Base-by-base conservation (phyloP, 345 rosid species). In the Populus deltoides region DNA sequence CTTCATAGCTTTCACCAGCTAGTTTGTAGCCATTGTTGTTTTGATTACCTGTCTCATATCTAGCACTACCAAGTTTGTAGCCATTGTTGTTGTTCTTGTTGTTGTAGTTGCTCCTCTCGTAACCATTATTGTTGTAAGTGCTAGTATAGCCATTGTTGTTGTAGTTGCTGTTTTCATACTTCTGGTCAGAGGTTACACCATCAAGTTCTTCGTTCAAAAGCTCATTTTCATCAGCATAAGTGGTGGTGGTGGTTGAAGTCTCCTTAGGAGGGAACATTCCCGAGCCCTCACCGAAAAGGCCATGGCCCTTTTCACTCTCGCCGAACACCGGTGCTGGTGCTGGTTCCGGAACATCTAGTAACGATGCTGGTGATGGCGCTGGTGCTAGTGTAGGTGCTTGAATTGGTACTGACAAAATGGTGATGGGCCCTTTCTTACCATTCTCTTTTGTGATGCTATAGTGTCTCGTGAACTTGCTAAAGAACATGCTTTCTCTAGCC, bases 401-500 rank as follows among this genome's bases (percentile, higher is more conserved):
- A 15, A 76, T 41, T 18, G 78, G 82, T 1, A 79, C 80, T 12
- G 74, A 20, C 7, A 74, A 3, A 3, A 27, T 22, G 20, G 79
- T 39, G 79, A 33, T 4, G 36, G 31, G 29, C 20, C 70, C 73
- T 16, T 39, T 8, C 9, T 0, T 15, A 55, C 49, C 76, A 51
- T 38, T 80, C 43, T 66, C 68, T 13, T 72, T 36, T 33, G 67
- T 75, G 73, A 67, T 75, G 77, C 73, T 80, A 39, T 70, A n/a
- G 68, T 76, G 89, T 65, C 74, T 88, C 22, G 84, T 84, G 81
- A 87, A 81, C 87, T 89, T 91, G 83, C 85, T 86, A 73, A 91
- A 91, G 84, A 91, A 87, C 80, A 75, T 84, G 80, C 91, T 88
- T 74, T 87, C 89, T 78, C 92, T 90, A 13, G 87, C 92, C 33